Base-by-base conservation (phyloP, 805 yeast genomes). In the Candida maesae region DNA sequence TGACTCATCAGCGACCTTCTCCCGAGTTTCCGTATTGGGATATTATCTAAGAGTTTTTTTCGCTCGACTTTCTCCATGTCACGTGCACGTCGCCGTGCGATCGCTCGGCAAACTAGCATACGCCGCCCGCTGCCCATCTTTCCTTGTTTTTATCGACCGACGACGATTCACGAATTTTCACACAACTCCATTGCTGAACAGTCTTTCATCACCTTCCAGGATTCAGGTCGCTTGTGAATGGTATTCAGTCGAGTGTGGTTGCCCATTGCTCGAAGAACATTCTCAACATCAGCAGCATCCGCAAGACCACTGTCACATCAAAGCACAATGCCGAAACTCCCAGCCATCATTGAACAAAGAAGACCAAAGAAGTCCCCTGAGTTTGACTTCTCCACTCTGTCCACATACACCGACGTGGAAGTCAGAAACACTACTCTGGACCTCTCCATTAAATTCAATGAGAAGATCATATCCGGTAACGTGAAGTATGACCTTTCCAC, bases 321-420 rank as follows among this genome's bases (percentile, higher is more conserved):
- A n/a, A n/a, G n/a, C 6, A 33, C 18, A n/a, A 36, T 36, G 41
- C 30, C 32, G 26, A 18, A 17, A 8, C 33, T 63, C 13, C 64
- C 70, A 18, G 47, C 58, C 2, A 47, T 59, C 23, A 35, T 65
- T 5, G 53, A 55, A 32, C 36, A 40, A 7, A 52, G 51, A 35
- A 60, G 68, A 52, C 71, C 70, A 4, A 15, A 33, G 10, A 33
- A 41, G 7, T 48, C 60, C 4, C 70, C 87, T 4, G 86, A 79
- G 51, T 42, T 57, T 10, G 96, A 89, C 60, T 83, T 84, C 18
- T 83, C 95, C 2, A 85, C 96, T 3, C 67, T 80, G 35, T 87
- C 95, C 31, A 84, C 82, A 59, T 89, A 86, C 60, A 49, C 52
- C 14, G 49, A 63, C 21, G 81, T 85, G 54, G 51, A 60, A 3